These are phyloP conservation scores for Phylloporus sp. DNA, from an alignment of 768 basidiomycete genomes.

Conservation along the genomic window DNA sequence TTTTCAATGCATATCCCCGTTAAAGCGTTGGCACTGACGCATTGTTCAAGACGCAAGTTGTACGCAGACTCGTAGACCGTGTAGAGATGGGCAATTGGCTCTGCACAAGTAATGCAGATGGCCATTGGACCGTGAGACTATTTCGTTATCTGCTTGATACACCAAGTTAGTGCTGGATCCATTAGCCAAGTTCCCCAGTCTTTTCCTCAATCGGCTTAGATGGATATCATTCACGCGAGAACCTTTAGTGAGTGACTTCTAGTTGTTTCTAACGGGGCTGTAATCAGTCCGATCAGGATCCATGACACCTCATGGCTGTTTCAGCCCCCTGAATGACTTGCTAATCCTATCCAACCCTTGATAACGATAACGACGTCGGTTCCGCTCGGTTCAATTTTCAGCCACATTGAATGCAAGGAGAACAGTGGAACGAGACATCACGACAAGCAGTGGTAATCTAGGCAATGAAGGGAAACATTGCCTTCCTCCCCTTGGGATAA, in stretches of 20 bases:
- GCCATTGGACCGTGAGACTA: conserved; percentile 48
- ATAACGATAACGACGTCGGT: too few relatives aligned
- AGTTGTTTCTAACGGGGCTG: too few relatives aligned
- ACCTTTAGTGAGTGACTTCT: too few relatives aligned
- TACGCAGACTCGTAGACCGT: conserved; percentile 76
- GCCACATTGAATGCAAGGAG: not conserved
- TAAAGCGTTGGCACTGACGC: conserved; percentile 47
- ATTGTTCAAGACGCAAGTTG: conserved; percentile 80
- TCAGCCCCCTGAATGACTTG: too few relatives aligned
- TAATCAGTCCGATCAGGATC: too few relatives aligned
- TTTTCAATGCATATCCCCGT: conserved; percentile 4
- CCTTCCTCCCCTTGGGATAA: conserved; percentile 72
- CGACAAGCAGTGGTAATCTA: not conserved
- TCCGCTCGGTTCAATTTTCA: too few relatives aligned
- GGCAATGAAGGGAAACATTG: conserved; percentile 66
- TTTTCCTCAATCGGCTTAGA: too few relatives aligned
- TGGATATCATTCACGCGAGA: too few relatives aligned
- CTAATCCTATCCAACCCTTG: too few relatives aligned
- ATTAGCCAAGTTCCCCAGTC: too few relatives aligned
- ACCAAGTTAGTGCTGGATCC: too few relatives aligned
- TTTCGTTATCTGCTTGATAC: not conserved
- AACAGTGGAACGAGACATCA: not conserved
- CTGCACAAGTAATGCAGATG: conserved; percentile 75
- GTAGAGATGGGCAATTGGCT: conserved; percentile 64
- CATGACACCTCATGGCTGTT: too few relatives aligned